Conservation (phyloP, 352 stramenopile genomes). For the Pythium coloratum region DNA sequence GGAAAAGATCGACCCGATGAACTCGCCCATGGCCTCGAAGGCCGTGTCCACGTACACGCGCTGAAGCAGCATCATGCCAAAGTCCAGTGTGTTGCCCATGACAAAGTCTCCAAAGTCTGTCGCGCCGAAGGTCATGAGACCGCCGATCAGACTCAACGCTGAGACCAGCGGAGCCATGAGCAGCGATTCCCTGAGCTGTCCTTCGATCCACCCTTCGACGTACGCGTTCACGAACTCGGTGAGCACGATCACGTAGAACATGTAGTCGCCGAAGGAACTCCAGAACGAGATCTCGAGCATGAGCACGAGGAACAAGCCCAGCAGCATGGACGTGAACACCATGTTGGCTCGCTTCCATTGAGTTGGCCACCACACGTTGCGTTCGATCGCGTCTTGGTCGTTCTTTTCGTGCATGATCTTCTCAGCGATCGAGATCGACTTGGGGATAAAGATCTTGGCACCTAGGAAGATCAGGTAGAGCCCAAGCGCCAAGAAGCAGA, state of each 20-base stretch:
- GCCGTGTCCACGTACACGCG: conserved; percentile 90
- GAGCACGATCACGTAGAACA: conserved; percentile 95
- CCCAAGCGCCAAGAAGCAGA: conserved; percentile 92
- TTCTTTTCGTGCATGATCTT: conserved; percentile 86
- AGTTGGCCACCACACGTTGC: conserved; percentile 87
- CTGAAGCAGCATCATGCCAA: conserved; percentile 94
- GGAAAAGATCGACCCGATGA: conserved; percentile 39
- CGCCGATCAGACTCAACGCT: conserved; percentile 87
- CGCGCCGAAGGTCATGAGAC: conserved; percentile 94
- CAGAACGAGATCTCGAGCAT: conserved; percentile 97
- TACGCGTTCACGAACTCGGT: conserved; percentile 90
- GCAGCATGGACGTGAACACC: conserved; percentile 91
- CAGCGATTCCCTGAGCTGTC: conserved; percentile 90
- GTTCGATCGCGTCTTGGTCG: conserved; percentile 58
- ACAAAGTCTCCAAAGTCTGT: conserved; percentile 97
- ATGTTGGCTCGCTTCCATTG: conserved; percentile 96
- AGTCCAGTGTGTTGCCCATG: conserved; percentile 93
- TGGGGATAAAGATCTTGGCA: conserved; percentile 91
- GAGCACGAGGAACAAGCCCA: conserved; percentile 92
- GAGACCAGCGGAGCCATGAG: conserved; percentile 91
- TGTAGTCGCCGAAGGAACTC: conserved; percentile 92
- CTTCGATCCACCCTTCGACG: conserved; percentile 89
- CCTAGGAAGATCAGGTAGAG: conserved; percentile 85
- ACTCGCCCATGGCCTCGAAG: conserved; percentile 76
- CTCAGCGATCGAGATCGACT: conserved; percentile 88